Evolutionary conservation across 1,284 basidiomycete species (phyloP).

Genomic region (Leccinum variabile): DNA sequence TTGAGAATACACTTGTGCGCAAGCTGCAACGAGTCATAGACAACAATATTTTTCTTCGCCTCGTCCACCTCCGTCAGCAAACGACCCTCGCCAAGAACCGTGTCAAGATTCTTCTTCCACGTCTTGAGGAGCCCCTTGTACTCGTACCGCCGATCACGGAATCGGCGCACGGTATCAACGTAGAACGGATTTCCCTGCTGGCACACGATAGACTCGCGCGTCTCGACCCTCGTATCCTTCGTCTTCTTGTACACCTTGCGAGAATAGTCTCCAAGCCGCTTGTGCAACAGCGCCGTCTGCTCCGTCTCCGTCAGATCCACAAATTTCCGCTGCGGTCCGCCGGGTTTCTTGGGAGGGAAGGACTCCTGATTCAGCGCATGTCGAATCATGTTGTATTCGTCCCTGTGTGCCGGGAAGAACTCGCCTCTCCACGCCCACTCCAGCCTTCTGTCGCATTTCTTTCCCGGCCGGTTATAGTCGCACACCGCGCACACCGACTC

Average conservation of each 20-base stretch:
- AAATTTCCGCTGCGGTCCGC: conserved; percentile 78
- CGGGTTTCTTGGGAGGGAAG: conserved; percentile 83
- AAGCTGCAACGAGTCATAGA: conserved; percentile 99
- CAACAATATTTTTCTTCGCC: conserved; percentile 99
- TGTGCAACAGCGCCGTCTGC: conserved; percentile 91
- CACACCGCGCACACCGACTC: conserved; percentile 97
- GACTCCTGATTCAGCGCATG: conserved; percentile 94
- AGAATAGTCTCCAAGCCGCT: conserved; percentile 97
- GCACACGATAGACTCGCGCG: conserved; percentile 94
- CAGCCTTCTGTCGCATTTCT: conserved; percentile 91
- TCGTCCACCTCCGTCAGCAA: conserved; percentile 89
- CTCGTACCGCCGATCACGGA: conserved; percentile 97
- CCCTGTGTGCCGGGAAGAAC: conserved; percentile 96
- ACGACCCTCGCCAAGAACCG: conserved; percentile 61
- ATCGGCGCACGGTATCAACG: conserved; percentile 96
- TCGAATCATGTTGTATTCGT: conserved; percentile 99
- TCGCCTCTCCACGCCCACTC: conserved; percentile 99
- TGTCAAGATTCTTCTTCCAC: conserved; percentile 99
- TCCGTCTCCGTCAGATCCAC: conserved; percentile 85
- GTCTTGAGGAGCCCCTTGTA: conserved; percentile 99
- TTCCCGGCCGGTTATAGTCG: conserved; percentile 97
- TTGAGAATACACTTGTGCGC: conserved; percentile 99
- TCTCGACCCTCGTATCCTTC: conserved; percentile 98
- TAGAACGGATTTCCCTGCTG: conserved; percentile 99
- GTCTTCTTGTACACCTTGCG: conserved; percentile 98